phyloP scores from a whole-genome alignment of 169 alveolate species.

The Eimeria acervulina region DNA sequence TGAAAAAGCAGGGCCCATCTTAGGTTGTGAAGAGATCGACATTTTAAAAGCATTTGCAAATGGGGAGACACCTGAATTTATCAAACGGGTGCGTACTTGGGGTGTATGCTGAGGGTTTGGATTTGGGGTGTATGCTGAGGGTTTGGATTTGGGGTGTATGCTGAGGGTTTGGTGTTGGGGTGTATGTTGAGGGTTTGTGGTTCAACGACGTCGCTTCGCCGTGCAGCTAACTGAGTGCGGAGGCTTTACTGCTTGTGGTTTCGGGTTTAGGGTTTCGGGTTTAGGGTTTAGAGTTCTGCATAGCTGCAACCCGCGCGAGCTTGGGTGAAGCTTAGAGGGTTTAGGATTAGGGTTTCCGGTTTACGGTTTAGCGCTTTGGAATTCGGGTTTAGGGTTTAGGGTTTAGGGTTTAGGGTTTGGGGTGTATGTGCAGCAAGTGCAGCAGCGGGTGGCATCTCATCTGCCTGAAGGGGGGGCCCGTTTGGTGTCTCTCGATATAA shows the following conservation, averaged over 20 bases:
- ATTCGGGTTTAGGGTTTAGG: slow-evolving; percentile 8
- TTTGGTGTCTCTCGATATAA: slow-evolving; percentile 16
- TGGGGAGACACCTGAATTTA: neutral
- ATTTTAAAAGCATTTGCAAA: neutral
- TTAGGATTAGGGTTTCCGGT: neutral
- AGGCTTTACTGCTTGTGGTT: no score
- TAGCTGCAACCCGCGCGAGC: neutral
- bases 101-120: no score
- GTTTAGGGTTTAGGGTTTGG: slow-evolving; percentile 32
- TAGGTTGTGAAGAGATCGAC: neutral
- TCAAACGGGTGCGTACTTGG: neutral
- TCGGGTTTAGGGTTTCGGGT: slow-evolving; percentile 21
- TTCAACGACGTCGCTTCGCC: no score
- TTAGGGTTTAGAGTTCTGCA: neutral
- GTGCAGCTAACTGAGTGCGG: no score
- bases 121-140: no score
- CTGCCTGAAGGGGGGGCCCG: slow-evolving; percentile 14
- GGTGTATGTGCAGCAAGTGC: slow-evolving; percentile 24
- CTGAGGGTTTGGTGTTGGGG: no score
- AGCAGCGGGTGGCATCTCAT: neutral
- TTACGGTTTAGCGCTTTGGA: neutral
- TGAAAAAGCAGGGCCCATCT: neutral
- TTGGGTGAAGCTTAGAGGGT: no score
- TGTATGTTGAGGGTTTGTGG: no score
- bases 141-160: no score